Base-by-base conservation (phyloP, 2,329 filamentous ascomycete species). In the Cladosporium sp. region DNA sequence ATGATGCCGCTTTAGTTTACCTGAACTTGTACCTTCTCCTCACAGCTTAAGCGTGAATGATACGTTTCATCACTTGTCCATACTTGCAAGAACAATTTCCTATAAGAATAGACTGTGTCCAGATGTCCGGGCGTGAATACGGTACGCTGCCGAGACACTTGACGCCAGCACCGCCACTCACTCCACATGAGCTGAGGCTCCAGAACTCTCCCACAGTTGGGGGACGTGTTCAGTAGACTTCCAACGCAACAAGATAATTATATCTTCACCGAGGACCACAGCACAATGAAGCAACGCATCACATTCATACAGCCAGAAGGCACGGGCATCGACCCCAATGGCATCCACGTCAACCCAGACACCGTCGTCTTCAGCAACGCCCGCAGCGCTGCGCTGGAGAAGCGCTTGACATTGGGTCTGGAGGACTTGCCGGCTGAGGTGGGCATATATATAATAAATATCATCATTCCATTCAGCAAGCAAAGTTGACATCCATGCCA, bases 371-470 rank as follows among this genome's bases (percentile, higher is more conserved):
- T 96, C 62, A 81, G 81, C 1, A 84, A 83, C 2, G 76, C 95
- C 50, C 78, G 66, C 7, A 35, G 86, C 60, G 90, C 90, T 23
- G 87, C 88, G 16, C 89, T 91, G 69, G 91, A 98, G 78, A 91
- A 95, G 75, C 87, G 90, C 67, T 78, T 94, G 70, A 97, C 92
- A 0, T 79, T 95, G 68, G 83, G 85, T 44, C 79, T 93, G 23
- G 83, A 88, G 58, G 92, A 96, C 80, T 84, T 97, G 49, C 90
- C 92, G 5, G 73, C 79, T 18, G 88, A 91, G 77, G 85, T 88
- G 23, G n/a, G 53, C 28, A 46, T 46, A 28, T 40, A 40, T 18
- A 1, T 26, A 26, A 26, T 26, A 26, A 26, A 12, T 8, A 57
- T 2, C 10, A 12, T 28, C 2, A 2, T 21, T 5, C 11, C 23